Conservation (phyloP, 2,329 filamentous ascomycete species). For the Xylaria sp. region DNA sequence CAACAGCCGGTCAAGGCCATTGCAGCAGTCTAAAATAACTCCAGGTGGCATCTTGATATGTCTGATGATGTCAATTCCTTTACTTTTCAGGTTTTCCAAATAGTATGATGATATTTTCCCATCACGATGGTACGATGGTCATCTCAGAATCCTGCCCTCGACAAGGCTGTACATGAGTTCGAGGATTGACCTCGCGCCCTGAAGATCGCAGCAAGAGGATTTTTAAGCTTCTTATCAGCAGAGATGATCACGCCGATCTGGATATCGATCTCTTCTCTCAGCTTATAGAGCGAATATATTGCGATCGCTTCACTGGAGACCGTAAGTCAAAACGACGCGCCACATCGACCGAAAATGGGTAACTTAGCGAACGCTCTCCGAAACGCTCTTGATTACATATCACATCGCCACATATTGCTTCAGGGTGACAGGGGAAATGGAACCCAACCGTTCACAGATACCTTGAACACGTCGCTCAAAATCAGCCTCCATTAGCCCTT, state of each 20-base stretch:
- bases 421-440: background rate
- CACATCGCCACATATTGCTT: conserved; percentile 13
- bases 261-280: conserved; percentile 18
- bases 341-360: background rate
- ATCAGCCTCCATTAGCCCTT: conserved; percentile 13
- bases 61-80: conserved; percentile 31
- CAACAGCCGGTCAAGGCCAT: conserved; percentile 12
- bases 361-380: conserved; percentile 3
- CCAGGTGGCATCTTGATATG: conserved; percentile 20
- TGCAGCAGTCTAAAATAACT: conserved; percentile 7
- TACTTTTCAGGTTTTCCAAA: conserved; percentile 24
- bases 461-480: conserved; percentile 3
- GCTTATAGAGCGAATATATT: background rate
- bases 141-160: background rate
- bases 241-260: conserved; percentile 36
- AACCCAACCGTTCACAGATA: background rate
- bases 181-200: conserved; percentile 26
- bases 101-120: background rate
- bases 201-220: conserved; percentile 39
- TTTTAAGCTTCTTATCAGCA: conserved; percentile 37
- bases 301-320: background rate
- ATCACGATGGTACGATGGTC: background rate
- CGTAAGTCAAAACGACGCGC: background rate
- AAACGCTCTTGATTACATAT: conserved; percentile 19
- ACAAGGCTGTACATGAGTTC: background rate